phyloP scores from a whole-genome alignment of 2,329 filamentous ascomycete species.

The Fusarium secorum region DNA sequence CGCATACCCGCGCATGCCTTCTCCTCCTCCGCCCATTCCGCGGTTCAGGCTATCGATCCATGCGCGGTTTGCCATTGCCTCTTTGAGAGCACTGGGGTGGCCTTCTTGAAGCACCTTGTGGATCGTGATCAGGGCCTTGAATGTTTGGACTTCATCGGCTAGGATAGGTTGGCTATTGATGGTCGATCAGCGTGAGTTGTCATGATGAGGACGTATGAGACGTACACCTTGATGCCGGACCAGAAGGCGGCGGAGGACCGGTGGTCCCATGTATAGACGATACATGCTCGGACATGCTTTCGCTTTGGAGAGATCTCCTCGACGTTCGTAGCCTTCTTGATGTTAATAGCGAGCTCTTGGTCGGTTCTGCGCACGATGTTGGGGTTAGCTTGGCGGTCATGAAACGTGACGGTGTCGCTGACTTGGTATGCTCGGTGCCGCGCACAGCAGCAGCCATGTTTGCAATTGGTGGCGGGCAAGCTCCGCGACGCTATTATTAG shows the following conservation, averaged over 20 bases:
- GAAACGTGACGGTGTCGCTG: conserved; percentile 24
- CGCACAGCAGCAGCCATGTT: conserved; percentile 46
- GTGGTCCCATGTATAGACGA: conserved; percentile 99
- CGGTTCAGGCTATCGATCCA: conserved; percentile 95
- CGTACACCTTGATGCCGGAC: conserved; percentile 97
- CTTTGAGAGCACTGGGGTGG: conserved; percentile 84
- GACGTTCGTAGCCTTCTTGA: conserved; percentile 72
- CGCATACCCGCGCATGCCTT: conserved; percentile 88
- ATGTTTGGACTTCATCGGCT: conserved; percentile 97
- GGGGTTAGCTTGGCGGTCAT: conserved; percentile 22
- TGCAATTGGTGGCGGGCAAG: conserved; percentile 29
- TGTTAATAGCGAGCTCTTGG: conserved; percentile 73
- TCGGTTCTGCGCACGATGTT: conserved; percentile 61
- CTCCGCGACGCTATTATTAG: conserved; percentile 20
- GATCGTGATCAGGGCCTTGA: conserved; percentile 96
- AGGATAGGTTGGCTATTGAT: conserved; percentile 87
- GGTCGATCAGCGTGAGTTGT: conserved; percentile 7
- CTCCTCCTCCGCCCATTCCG: conserved; percentile 79
- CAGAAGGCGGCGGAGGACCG: conserved; percentile 95
- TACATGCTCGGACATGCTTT: conserved; percentile 97
- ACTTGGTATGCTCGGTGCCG: conserved; percentile 50
- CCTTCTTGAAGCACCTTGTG: conserved; percentile 98
- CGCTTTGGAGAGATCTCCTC: conserved; percentile 75
- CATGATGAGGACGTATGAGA: conserved; percentile 42
- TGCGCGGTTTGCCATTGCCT: conserved; percentile 85